Percentiles rank a stretch among this genome's conserved stretches.
Evolutionary conservation across 768 basidiomycete genomes (phyloP).

Genomic region (Naganishia randhawae): DNA sequence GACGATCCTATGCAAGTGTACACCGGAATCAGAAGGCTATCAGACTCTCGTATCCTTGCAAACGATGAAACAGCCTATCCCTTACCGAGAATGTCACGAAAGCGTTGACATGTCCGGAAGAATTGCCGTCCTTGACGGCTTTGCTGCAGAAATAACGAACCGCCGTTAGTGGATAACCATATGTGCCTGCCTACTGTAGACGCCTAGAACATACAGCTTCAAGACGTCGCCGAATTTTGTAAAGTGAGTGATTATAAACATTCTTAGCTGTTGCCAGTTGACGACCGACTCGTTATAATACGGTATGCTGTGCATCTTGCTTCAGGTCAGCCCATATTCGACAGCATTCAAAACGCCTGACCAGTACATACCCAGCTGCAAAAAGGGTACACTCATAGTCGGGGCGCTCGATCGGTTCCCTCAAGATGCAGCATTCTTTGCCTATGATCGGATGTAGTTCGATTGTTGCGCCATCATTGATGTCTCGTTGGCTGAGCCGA

Average conservation of each 20-base stretch:
- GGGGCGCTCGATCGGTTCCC: conserved; percentile 8
- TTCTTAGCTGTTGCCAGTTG: not conserved
- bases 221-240: conserved; percentile 1
- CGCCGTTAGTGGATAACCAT: not conserved
- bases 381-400: conserved; percentile 6
- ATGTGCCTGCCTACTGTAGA: not conserved
- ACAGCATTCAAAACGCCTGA: not conserved
- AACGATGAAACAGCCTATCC: not conserved
- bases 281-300: conserved; percentile 2
- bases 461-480: conserved; percentile 6
- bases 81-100: conserved; percentile 8
- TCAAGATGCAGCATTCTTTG: not conserved
- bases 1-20: not conserved
- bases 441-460: conserved; percentile 3
- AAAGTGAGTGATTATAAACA: not conserved
- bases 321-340: not conserved
- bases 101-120: conserved; percentile 9
- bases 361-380: not conserved
- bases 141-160: not conserved
- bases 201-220: not conserved
- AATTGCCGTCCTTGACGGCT: conserved; percentile 3
- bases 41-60: not conserved
- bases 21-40: not conserved
- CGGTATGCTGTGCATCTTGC: not conserved
- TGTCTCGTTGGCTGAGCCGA: not conserved